phyloP scores from a whole-genome alignment of 2,329 filamentous ascomycete species.

The Colletotrichum incanum region DNA sequence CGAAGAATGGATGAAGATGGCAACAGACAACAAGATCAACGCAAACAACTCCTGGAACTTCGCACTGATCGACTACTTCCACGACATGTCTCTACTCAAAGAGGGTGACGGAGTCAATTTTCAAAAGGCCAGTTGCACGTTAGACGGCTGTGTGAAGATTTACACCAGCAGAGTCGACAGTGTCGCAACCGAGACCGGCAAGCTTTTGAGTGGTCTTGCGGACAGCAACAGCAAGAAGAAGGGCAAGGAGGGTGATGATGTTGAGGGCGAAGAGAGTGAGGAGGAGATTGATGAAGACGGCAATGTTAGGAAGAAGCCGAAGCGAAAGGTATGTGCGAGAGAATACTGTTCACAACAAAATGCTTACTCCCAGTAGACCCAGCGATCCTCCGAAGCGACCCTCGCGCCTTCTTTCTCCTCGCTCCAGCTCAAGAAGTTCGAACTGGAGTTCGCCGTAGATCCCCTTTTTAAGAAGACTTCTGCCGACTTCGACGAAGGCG shows the following conservation, averaged over 20 bases:
- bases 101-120: constrained; percentile 99
- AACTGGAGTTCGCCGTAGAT: constrained; percentile 96
- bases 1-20: constrained; percentile 99
- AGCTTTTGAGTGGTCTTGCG: constrained; percentile 91
- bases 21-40: constrained; percentile 99
- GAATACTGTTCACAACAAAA: constrained; percentile 42
- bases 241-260: constrained; percentile 74
- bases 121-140: constrained; percentile 96
- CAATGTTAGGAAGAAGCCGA: constrained; percentile 74
- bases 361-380: constrained; percentile 59
- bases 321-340: constrained; percentile 77
- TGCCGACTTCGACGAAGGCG: constrained; percentile 98
- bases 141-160: constrained; percentile 99
- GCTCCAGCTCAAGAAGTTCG: constrained; percentile 95
- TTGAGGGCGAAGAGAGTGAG: constrained; percentile 78
- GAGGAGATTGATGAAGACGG: constrained; percentile 75
- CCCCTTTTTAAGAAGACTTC: constrained; percentile 99
- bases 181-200: constrained; percentile 96
- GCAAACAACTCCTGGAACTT: constrained; percentile 99
- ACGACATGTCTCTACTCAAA: constrained; percentile 97
- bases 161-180: constrained; percentile 99
- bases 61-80: constrained; percentile 99
- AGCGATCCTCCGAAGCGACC: constrained; percentile 92
- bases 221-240: constrained; percentile 87
- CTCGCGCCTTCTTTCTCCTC: constrained; percentile 90